phyloP scores from a whole-genome alignment of 306 rosid genomes.

The Leucaena leucocephala region DNA sequence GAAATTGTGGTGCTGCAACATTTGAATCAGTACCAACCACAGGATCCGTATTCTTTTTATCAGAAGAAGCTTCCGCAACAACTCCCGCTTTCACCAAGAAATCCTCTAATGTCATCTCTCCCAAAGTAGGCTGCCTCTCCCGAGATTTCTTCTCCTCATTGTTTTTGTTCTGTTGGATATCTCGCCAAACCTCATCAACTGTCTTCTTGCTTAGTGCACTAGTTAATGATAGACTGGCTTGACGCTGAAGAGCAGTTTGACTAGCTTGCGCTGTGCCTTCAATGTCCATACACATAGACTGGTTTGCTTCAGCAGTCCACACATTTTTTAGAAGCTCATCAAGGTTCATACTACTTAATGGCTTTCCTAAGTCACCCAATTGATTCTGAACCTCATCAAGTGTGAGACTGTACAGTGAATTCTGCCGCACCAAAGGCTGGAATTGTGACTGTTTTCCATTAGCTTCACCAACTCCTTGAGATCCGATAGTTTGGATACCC shows the following conservation, averaged over 20 bases:
- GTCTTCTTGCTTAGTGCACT: slow-evolving; percentile 80
- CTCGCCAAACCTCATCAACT: slow-evolving; percentile 97
- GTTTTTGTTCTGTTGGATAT: slow-evolving; percentile 75
- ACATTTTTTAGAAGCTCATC: slow-evolving; percentile 94
- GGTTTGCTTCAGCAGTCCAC: slow-evolving; percentile 85
- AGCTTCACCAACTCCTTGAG: slow-evolving; percentile 72
- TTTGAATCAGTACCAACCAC: slow-evolving; percentile 50
- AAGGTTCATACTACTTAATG: slow-evolving; percentile 91
- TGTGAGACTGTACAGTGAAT: slow-evolving; percentile 82
- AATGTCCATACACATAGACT: slow-evolving; percentile 50
- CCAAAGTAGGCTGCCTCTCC: slow-evolving; percentile 75
- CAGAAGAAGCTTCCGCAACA: slow-evolving; percentile 59
- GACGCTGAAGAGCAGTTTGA: slow-evolving; percentile 63
- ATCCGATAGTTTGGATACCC: slow-evolving; percentile 79
- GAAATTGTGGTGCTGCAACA: slow-evolving; percentile 54
- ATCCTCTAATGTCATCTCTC: slow-evolving; percentile 98
- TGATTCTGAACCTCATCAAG: slow-evolving; percentile 94
- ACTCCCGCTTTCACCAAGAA: slow-evolving; percentile 94
- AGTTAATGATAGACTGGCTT: slow-evolving; percentile 74
- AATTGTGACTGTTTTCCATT: slow-evolving; percentile 69
- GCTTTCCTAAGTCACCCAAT: slow-evolving; percentile 90
- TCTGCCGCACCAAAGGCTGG: slow-evolving; percentile 69
- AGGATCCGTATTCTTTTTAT: slow-evolving; percentile 44
- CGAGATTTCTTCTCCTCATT: slow-evolving; percentile 53
- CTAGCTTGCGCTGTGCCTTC: slow-evolving; percentile 50